A percentile compares a stretch with the other conserved stretches of the same genome.
phyloP scores from a whole-genome alignment of 2,329 filamentous ascomycete species.

The Penicillium sp. region DNA sequence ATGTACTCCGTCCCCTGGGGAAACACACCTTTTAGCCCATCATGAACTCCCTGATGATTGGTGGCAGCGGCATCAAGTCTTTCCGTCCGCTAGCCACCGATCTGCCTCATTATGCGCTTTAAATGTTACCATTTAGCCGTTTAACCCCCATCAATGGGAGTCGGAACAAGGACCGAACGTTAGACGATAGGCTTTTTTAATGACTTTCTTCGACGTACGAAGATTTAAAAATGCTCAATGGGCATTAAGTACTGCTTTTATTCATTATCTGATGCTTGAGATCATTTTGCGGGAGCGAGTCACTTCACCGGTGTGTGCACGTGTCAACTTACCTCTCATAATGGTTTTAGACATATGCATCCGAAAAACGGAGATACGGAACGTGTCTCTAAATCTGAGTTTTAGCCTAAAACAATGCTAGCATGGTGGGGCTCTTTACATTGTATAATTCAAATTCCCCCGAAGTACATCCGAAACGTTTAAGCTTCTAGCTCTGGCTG shows the following conservation, averaged over 20 bases:
- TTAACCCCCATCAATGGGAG: background rate
- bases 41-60: background rate
- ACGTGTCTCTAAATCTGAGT: background rate
- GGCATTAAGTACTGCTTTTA: background rate
- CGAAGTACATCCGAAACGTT: background rate
- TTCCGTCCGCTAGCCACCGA: background rate
- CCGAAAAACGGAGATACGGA: background rate
- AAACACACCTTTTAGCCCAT: background rate
- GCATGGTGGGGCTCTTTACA: background rate
- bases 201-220: background rate
- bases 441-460: background rate
- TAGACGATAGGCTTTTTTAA: background rate
- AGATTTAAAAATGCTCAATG: background rate
- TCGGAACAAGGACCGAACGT: background rate
- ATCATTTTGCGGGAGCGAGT: background rate
- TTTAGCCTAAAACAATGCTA: background rate
- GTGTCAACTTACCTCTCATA: background rate
- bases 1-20: background rate
- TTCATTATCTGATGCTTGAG: background rate
- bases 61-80: constrained; percentile 2
- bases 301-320: background rate
- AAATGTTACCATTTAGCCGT: background rate
- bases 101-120: background rate
- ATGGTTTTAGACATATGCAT: background rate
- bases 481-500: background rate